These are phyloP conservation scores for Jamesozyma piceae DNA, from an alignment of 805 yeast genomes.

Conservation along the genomic window DNA sequence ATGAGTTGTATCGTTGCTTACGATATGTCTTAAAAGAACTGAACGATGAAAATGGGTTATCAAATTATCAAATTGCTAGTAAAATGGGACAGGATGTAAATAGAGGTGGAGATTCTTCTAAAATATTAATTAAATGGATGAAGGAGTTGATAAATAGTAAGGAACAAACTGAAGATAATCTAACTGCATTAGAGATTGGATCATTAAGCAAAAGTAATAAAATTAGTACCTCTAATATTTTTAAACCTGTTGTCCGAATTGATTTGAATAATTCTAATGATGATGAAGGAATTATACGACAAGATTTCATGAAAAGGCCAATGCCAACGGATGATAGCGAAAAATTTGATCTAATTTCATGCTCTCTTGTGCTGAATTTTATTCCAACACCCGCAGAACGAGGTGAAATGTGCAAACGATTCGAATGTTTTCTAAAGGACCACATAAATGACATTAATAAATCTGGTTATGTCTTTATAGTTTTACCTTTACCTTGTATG, in stretches of 20 bases:
- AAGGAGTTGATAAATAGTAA: slow-evolving; percentile 23
- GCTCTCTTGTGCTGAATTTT: slow-evolving; percentile 81
- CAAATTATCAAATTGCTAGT: slow-evolving; percentile 77
- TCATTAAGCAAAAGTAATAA: slow-evolving; percentile 59
- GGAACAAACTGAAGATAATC: slow-evolving; percentile 2
- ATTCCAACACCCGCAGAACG: slow-evolving; percentile 64
- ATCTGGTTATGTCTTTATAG: slow-evolving; percentile 48
- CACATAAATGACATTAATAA: slow-evolving; percentile 16
- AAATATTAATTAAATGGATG: slow-evolving; percentile 67
- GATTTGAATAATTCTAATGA: slow-evolving; percentile 66
- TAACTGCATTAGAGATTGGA: slow-evolving; percentile 72
- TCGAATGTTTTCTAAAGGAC: slow-evolving; percentile 44
- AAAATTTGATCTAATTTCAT: slow-evolving; percentile 58
- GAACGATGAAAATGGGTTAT: slow-evolving; percentile 60
- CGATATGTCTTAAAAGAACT: slow-evolving; percentile 57
- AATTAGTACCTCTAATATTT: slow-evolving; percentile 51
- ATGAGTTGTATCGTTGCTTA: slow-evolving; percentile 25
- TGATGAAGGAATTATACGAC: slow-evolving; percentile 58
- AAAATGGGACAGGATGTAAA: slow-evolving; percentile 66
- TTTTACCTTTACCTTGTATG: slow-evolving; percentile 81
- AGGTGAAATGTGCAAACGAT: slow-evolving; percentile 66
- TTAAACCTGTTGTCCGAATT: slow-evolving; percentile 47
- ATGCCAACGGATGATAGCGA: slow-evolving; percentile 40
- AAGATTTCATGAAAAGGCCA: slow-evolving; percentile 77
- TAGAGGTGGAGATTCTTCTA: slow-evolving; percentile 91